Percentiles rank a stretch among this genome's conserved stretches.
Evolutionary conservation across 495 filamentous ascomycete species (phyloP).

Genomic region (Hypoxylon fragiforme): DNA sequence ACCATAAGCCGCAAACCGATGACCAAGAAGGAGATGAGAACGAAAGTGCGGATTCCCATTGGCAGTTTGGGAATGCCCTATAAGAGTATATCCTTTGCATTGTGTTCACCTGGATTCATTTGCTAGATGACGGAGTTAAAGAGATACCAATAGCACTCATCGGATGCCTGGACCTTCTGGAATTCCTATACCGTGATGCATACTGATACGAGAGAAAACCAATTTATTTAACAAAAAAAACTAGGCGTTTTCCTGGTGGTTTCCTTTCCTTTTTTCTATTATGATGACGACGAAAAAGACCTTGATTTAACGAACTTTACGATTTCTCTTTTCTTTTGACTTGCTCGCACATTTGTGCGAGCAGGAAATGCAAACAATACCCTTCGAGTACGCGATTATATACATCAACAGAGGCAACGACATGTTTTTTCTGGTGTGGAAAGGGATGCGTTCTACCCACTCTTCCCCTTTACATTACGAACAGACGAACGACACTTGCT

Average conservation of each 20-base stretch:
- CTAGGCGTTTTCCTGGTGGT: slow-evolving; percentile 20
- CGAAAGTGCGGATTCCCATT: slow-evolving; percentile 6
- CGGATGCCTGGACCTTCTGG: too few relatives aligned
- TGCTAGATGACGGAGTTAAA: not conserved
- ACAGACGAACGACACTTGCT: too few relatives aligned
- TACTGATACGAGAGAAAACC: slow-evolving; percentile 9
- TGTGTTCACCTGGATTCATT: not conserved
- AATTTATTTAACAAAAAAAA: slow-evolving; percentile 15
- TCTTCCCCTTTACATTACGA: not conserved
- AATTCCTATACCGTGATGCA: slow-evolving; percentile 15
- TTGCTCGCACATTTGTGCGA: not conserved
- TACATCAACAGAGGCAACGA: too few relatives aligned
- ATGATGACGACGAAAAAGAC: slow-evolving; percentile 19
- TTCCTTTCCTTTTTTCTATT: not conserved
- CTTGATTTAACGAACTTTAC: slow-evolving; percentile 17
- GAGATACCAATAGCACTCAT: not conserved
- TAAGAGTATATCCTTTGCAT: not conserved
- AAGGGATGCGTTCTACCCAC: too few relatives aligned
- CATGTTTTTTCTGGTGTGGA: too few relatives aligned
- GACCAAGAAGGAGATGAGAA: slow-evolving; percentile 1
- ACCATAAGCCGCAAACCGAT: slow-evolving; percentile 13
- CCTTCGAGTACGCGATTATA: too few relatives aligned
- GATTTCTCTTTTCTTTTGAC: slow-evolving; percentile 4
- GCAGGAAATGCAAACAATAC: not conserved
- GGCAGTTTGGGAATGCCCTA: slow-evolving; percentile 19